Conservation (phyloP, 78 protist species). For the Dictyostelium purpureum region DNA sequence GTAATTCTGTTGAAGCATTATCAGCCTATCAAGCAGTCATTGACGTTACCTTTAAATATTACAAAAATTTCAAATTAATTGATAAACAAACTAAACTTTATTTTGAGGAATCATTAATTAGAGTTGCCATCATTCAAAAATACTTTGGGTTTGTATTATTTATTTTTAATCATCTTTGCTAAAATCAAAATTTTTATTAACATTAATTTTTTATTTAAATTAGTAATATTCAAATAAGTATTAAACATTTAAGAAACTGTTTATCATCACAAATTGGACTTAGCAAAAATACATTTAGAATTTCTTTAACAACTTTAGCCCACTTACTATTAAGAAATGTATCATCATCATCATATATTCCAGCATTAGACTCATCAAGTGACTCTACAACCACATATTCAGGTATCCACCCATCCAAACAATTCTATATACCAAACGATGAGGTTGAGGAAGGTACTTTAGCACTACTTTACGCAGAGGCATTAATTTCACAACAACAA, state of each 20-base stretch:
- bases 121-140: conserved; percentile 18
- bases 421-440: conserved; percentile 36
- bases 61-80: conserved; percentile 15
- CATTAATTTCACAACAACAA: neutral
- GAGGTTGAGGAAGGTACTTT: conserved; percentile 46
- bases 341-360: neutral
- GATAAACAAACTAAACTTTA: conserved; percentile 23
- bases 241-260: conserved; percentile 39
- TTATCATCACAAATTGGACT: conserved; percentile 35
- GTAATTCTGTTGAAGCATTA: conserved; percentile 13
- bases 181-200: neutral
- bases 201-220: neutral
- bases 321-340: conserved; percentile 19
- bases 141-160: conserved; percentile 23
- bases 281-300: neutral
- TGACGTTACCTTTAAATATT: conserved; percentile 29
- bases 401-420: neutral
- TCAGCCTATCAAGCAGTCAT: conserved; percentile 23
- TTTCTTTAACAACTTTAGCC: neutral
- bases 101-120: conserved; percentile 30
- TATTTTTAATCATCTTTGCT: neutral
- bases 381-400: neutral
- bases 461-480: conserved; percentile 14
- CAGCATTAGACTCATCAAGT: conserved; percentile 14
- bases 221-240: neutral